A percentile compares a stretch with the other conserved stretches of the same genome.
Conservation (phyloP, 257 asterid species). For the Parsonsia alboflavescens region DNA sequence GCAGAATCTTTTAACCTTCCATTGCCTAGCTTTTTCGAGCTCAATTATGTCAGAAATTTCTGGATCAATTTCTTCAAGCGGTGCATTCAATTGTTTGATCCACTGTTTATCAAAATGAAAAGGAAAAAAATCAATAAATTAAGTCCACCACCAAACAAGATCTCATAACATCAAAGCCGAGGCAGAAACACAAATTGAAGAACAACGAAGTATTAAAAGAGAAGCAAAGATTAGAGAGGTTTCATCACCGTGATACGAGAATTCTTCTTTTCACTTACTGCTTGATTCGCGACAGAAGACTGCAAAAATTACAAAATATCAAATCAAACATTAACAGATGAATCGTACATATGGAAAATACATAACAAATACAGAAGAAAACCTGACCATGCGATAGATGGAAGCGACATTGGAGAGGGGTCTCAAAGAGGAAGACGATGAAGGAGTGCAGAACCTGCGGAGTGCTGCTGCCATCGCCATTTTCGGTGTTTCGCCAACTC, state of each 20-base stretch:
- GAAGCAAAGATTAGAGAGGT: slow-evolving; percentile 1
- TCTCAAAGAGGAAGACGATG: slow-evolving; percentile 25
- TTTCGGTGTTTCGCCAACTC: not conserved
- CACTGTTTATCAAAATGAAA: slow-evolving; percentile 42
- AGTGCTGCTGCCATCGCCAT: slow-evolving; percentile 57
- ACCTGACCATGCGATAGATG: slow-evolving; percentile 46
- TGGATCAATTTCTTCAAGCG: slow-evolving; percentile 77
- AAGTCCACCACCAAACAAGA: slow-evolving; percentile 15
- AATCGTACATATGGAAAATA: not conserved
- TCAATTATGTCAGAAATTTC: slow-evolving; percentile 83
- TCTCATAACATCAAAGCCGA: slow-evolving; percentile 16
- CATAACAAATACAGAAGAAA: not conserved
- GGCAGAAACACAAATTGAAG: not conserved
- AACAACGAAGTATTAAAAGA: not conserved
- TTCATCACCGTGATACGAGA: slow-evolving; percentile 53
- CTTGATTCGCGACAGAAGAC: slow-evolving; percentile 64
- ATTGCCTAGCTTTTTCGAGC: slow-evolving; percentile 92
- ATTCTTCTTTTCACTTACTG: slow-evolving; percentile 39
- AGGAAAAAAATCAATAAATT: slow-evolving; percentile 4
- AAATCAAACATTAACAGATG: slow-evolving; percentile 1
- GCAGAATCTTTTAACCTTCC: slow-evolving; percentile 54
- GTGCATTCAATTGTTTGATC: slow-evolving; percentile 74
- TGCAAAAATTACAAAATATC: slow-evolving; percentile 19
- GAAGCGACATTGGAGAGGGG: slow-evolving; percentile 35
- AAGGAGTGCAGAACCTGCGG: slow-evolving; percentile 46